These are phyloP conservation scores for Cucumis cinereus DNA, from an alignment of 306 rosid species.

Conservation along the genomic window DNA sequence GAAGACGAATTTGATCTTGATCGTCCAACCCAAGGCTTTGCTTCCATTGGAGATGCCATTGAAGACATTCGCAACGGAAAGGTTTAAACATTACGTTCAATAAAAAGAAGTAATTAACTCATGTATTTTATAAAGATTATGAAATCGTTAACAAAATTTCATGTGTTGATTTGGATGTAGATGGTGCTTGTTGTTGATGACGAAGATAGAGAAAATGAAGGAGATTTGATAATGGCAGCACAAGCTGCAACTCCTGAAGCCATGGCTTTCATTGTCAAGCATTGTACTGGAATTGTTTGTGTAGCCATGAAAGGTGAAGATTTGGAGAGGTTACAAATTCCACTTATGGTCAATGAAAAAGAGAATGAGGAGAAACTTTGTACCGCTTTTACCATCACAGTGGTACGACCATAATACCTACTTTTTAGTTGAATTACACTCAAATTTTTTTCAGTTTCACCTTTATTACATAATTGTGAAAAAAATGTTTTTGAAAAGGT, in stretches of 20 bases:
- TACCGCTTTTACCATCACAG: conserved; percentile 76
- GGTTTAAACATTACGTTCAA: conserved; percentile 18
- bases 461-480: too few species aligned
- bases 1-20: conserved; percentile 50
- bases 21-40: conserved; percentile 53
- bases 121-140: too few species aligned
- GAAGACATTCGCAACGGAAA: conserved; percentile 81
- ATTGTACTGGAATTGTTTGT: conserved; percentile 83
- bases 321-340: conserved; percentile 68
- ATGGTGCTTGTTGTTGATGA: conserved; percentile 78
- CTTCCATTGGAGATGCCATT: conserved; percentile 71
- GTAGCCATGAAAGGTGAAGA: conserved; percentile 74
- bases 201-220: conserved; percentile 89
- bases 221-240: conserved; percentile 90
- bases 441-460: too few species aligned
- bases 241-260: conserved; percentile 78
- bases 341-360: conserved; percentile 70
- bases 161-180: conserved; percentile 21
- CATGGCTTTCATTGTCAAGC: conserved; percentile 86
- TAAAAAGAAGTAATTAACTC: too few species aligned
- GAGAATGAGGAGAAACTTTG: conserved; percentile 62
- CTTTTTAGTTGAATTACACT: too few species aligned
- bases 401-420: conserved; percentile 31
- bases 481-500: too few species aligned
- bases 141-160: too few species aligned